phyloP scores from a whole-genome alignment of 2,329 filamentous ascomycete species.

The Bertia moriformis region DNA sequence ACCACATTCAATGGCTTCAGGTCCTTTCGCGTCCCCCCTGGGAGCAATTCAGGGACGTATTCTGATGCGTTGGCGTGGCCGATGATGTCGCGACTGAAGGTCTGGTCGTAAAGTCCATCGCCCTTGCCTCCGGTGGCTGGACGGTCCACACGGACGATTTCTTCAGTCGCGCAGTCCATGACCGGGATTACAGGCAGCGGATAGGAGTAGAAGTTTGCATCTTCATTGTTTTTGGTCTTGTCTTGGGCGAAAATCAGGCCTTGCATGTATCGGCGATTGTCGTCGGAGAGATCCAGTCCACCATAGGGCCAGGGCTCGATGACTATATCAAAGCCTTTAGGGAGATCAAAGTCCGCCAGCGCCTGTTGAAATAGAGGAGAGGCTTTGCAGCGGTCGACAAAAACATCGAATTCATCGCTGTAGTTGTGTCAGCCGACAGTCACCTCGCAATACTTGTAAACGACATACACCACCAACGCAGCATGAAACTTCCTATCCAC shows the following conservation, averaged over 20 bases:
- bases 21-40: slow-evolving; percentile 22
- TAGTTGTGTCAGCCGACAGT: too few relatives aligned
- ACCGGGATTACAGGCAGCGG: slow-evolving; percentile 31
- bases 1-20: slow-evolving; percentile 45
- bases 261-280: slow-evolving; percentile 9
- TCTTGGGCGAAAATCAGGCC: slow-evolving; percentile 8
- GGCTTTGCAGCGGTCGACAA: background rate
- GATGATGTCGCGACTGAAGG: slow-evolving; percentile 25
- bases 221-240: slow-evolving; percentile 13
- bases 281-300: slow-evolving; percentile 8
- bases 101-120: slow-evolving; percentile 25
- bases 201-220: slow-evolving; percentile 34
- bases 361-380: background rate
- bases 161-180: slow-evolving; percentile 28
- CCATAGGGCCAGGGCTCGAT: slow-evolving; percentile 7
- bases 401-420: background rate
- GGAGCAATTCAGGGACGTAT: slow-evolving; percentile 23
- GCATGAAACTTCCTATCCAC: background rate
- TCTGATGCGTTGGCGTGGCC: slow-evolving; percentile 18
- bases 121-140: slow-evolving; percentile 18
- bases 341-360: background rate
- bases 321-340: slow-evolving; percentile 3
- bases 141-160: slow-evolving; percentile 33
- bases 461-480: background rate
- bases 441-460: too few relatives aligned